A percentile compares a stretch with the other conserved stretches of the same genome.
phyloP scores from a whole-genome alignment of 75 land plant genomes.

The Pinus albicaulis region DNA sequence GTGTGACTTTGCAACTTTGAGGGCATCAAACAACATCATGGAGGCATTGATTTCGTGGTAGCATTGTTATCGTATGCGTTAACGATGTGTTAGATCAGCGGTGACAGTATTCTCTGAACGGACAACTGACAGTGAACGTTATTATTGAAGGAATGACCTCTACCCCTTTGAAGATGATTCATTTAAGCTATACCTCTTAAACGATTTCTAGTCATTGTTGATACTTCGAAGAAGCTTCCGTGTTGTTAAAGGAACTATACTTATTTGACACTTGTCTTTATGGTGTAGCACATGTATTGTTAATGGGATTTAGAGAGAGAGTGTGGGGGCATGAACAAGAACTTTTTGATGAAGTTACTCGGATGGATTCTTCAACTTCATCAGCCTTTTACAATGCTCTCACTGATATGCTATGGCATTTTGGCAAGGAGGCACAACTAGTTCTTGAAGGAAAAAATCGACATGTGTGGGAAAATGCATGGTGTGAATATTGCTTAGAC shows the following conservation, averaged over 20 bases:
- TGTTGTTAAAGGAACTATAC: constrained; percentile 77
- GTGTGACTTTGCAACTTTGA: too few species aligned
- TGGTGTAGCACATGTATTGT: constrained; percentile 91
- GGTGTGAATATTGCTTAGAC: constrained; percentile 86
- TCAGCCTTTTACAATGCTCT: constrained; percentile 98
- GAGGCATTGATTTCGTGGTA: too few species aligned
- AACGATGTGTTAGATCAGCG: too few species aligned
- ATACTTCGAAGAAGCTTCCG: constrained; percentile 86
- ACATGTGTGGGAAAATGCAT: constrained; percentile 86
- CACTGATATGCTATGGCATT: constrained; percentile 93
- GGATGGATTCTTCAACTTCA: constrained; percentile 79
- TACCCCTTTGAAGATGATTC: too few species aligned
- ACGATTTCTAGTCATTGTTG: constrained; percentile 98
- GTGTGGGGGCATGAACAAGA: constrained; percentile 70
- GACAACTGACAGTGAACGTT: too few species aligned
- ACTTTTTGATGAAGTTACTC: constrained; percentile 84
- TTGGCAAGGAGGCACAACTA: constrained; percentile 90
- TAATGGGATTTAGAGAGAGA: constrained; percentile 64
- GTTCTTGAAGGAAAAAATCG: constrained; percentile 89
- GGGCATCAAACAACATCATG: too few species aligned
- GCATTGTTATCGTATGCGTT: too few species aligned
- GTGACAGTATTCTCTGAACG: too few species aligned
- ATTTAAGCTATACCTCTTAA: not conserved
- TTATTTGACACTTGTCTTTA: constrained; percentile 87
- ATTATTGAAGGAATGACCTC: too few species aligned